phyloP scores from a whole-genome alignment of 2,329 filamentous ascomycete species.

The Pyrenophora tritici-repentis region DNA sequence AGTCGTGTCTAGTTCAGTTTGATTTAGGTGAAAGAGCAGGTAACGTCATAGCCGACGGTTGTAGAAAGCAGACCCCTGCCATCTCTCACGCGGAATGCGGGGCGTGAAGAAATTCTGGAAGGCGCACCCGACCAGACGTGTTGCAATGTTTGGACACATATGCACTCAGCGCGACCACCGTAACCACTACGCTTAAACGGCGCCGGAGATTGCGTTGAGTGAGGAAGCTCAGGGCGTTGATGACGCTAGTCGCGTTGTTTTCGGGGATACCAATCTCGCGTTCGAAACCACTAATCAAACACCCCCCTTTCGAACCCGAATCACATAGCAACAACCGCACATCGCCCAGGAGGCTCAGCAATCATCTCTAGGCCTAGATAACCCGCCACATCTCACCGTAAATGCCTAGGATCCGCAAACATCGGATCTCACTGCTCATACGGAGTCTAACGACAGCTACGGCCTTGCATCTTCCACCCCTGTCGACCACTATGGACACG shows the following conservation, averaged over 20 bases:
- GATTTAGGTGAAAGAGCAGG: conserved; percentile 4
- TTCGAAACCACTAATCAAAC: conserved; percentile 37
- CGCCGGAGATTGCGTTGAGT: conserved; percentile 12
- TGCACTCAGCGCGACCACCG: background rate
- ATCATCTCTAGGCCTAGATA: conserved; percentile 11
- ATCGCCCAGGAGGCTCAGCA: conserved; percentile 25
- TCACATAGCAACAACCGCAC: conserved; percentile 33
- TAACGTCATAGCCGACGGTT: background rate
- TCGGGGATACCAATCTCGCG: conserved; percentile 30
- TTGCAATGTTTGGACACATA: conserved; percentile 1
- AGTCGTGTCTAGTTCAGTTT: no score
- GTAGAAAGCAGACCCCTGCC: conserved; percentile 10
- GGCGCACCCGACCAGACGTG: no score
- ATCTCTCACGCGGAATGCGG: conserved; percentile 11
- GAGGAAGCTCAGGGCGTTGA: conserved; percentile 12
- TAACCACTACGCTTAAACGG: conserved; percentile 9
- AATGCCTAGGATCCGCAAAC: conserved; percentile 20
- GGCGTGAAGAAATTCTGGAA: conserved; percentile 9
- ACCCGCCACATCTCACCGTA: conserved; percentile 9
- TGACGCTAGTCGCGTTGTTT: conserved; percentile 37
- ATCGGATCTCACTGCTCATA: conserved; percentile 20
- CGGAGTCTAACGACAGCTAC: conserved; percentile 18
- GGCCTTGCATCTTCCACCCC: conserved; percentile 16
- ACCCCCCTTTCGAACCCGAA: conserved; percentile 18
- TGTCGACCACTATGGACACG: conserved; percentile 34